phyloP scores from a whole-genome alignment of 2,329 filamentous ascomycete genomes.

The Apiospora kogelbergensis region DNA sequence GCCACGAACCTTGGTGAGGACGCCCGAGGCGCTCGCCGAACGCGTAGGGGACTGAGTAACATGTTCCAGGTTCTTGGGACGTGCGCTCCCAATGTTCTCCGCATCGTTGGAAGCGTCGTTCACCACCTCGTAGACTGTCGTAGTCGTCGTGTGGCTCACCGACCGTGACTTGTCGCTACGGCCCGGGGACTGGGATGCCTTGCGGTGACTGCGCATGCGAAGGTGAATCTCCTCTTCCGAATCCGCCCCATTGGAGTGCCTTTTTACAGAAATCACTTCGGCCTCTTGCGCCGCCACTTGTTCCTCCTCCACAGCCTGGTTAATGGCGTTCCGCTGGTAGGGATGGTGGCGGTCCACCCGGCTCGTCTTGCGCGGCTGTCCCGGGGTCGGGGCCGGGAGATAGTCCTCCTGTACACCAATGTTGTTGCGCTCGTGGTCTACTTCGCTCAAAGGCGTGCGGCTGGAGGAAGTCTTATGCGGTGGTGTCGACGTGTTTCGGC shows the following conservation, averaged over 20 bases:
- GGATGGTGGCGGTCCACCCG: conserved; percentile 76
- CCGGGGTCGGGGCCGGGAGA: conserved; percentile 90
- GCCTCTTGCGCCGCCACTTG: conserved; percentile 55
- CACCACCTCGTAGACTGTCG: conserved; percentile 63
- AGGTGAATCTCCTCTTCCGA: conserved; percentile 83
- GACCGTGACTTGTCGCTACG: conserved; percentile 65
- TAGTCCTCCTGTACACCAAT: conserved; percentile 81
- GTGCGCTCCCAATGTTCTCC: conserved; percentile 65
- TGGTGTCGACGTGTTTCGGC: conserved; percentile 73
- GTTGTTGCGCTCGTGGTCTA: conserved; percentile 75
- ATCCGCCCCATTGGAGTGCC: conserved; percentile 62
- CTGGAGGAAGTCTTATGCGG: conserved; percentile 75
- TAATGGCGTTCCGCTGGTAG: conserved; percentile 59
- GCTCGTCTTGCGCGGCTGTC: conserved; percentile 88
- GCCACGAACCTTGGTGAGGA: conserved; percentile 65
- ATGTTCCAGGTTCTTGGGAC: conserved; percentile 59
- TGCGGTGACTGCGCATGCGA: conserved; percentile 68
- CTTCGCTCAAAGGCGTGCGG: conserved; percentile 87
- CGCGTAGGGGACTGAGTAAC: conserved; percentile 43
- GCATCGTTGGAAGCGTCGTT: conserved; percentile 69
- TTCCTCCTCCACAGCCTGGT: conserved; percentile 48
- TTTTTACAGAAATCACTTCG: conserved; percentile 61
- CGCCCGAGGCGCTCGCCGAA: conserved; percentile 53
- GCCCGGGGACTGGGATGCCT: conserved; percentile 60
- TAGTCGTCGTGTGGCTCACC: conserved; percentile 73